Base-by-base conservation (phyloP, 2,329 filamentous ascomycete genomes). In the Rutstroemia sydowiana region DNA sequence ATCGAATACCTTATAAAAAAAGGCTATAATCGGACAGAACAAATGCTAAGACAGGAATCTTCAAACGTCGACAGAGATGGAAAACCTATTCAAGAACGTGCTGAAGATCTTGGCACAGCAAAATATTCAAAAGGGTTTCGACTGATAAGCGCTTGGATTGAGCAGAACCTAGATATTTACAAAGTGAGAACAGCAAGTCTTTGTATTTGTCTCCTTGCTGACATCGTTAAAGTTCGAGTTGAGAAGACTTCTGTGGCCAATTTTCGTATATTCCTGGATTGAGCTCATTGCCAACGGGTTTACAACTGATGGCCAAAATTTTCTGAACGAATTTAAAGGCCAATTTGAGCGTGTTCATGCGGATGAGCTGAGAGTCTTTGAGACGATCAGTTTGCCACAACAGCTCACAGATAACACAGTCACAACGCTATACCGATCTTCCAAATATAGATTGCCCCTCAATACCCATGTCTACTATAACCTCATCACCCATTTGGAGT, bases 1-100 rank as follows among this genome's bases (percentile, higher is more conserved):
- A 91, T 95, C 8, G 93, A 98, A 62, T 98, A 98, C 68, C 76
- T 98, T 1, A 81, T 90, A 2, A 98, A 98, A 69, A 91, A 96
- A 60, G 93, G 93, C 0, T 98, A 96, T 69, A 90, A 84, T 49
- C 80, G 87, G 21, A 97, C 93, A 1, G 93, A 98, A 69, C 88
- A 92, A 18, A 88, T 93, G 66, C 87, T 98, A 48, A 82, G 93
- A 40, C 86, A 89, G 68, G 93, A 98, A 69, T 95, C 91, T 1
- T 84, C 87, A 21, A 84, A 90, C 60, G 77, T 93, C 39, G 88
- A 92, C 52, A 78, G 85, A 20, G 88, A 90, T 66, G 91, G 90
- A 8, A 81, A 86, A 53, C 88, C 89, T 2, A 78, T 92, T 31
- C 77, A 82, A 44, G 69, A 71, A 13, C 73, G 75, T 48, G 79